phyloP scores from a whole-genome alignment of 1,139 yeast species.

The Wickerhamomyces sp. region DNA sequence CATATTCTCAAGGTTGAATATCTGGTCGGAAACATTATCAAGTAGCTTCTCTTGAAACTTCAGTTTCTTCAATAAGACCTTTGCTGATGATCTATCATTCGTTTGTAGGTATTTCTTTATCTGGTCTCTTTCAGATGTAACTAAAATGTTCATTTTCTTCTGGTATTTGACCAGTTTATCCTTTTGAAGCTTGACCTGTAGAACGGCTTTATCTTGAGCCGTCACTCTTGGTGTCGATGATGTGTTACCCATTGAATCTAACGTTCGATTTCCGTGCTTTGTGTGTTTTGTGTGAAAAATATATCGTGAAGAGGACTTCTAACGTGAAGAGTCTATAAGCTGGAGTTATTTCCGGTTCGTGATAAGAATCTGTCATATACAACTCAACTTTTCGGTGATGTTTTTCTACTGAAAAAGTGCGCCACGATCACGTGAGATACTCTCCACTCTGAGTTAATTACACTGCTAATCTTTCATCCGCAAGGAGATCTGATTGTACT shows the following conservation, averaged over 20 bases:
- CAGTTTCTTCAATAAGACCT: slow-evolving; percentile 66
- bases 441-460: too few species aligned
- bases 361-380: too few species aligned
- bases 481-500: too few species aligned
- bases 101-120: slow-evolving; percentile 25
- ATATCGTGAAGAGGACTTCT: too few species aligned
- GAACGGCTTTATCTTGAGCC: slow-evolving; percentile 76
- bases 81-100: slow-evolving; percentile 37
- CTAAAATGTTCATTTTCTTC: slow-evolving; percentile 48
- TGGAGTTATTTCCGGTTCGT: too few species aligned
- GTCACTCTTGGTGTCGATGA: slow-evolving; percentile 54
- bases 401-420: too few species aligned
- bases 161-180: slow-evolving; percentile 80
- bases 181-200: slow-evolving; percentile 81
- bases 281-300: too few species aligned
- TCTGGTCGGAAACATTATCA: slow-evolving; percentile 66
- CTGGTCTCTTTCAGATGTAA: slow-evolving; percentile 31
- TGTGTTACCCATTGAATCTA: slow-evolving; percentile 33
- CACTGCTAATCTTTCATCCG: too few species aligned
- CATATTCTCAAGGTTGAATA: slow-evolving; percentile 69
- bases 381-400: too few species aligned
- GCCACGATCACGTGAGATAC: too few species aligned
- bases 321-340: too few species aligned
- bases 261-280: neutral
- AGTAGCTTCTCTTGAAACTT: slow-evolving; percentile 76